Conservation (phyloP, 1,284 basidiomycete genomes). For the Naganishia albida region DNA sequence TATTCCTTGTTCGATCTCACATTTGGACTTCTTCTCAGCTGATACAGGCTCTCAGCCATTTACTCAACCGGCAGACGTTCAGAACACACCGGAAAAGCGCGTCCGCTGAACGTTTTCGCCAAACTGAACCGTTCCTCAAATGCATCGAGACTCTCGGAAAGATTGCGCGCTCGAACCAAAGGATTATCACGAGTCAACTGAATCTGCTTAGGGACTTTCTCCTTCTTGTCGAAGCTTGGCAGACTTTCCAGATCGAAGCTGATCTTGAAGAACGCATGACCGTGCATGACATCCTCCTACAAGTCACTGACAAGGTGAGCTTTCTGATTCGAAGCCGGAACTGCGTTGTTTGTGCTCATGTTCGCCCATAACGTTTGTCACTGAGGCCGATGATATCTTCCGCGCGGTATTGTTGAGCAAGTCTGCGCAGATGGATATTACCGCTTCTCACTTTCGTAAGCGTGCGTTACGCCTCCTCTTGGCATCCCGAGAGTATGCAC, state of each 20-base stretch:
- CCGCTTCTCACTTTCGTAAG: slow-evolving; percentile 49
- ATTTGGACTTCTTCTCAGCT: slow-evolving; percentile 54
- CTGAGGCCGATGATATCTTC: slow-evolving; percentile 56
- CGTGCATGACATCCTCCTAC: neutral
- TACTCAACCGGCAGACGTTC: slow-evolving; percentile 35
- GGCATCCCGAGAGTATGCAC: slow-evolving; percentile 58
- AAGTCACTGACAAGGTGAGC: slow-evolving; percentile 45
- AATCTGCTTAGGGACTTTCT: neutral
- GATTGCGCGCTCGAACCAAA: too few species aligned
- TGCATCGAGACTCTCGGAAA: too few species aligned
- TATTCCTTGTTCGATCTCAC: slow-evolving; percentile 36
- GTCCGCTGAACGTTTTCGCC: too few species aligned
- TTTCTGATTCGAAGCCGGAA: neutral
- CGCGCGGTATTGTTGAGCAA: slow-evolving; percentile 59
- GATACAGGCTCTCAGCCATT: slow-evolving; percentile 37
- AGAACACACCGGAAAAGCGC: neutral
- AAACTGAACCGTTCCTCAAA: too few species aligned
- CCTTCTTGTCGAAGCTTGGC: neutral
- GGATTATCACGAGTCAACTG: too few species aligned
- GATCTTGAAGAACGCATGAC: neutral
- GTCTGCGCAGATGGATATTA: slow-evolving; percentile 55
- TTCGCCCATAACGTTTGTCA: neutral
- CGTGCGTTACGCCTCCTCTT: slow-evolving; percentile 57
- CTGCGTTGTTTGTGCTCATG: slow-evolving; percentile 33
- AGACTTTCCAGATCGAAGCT: neutral